Evolutionary conservation across 2,329 filamentous ascomycete genomes (phyloP).

Genomic region (Diaporthe velutina): DNA sequence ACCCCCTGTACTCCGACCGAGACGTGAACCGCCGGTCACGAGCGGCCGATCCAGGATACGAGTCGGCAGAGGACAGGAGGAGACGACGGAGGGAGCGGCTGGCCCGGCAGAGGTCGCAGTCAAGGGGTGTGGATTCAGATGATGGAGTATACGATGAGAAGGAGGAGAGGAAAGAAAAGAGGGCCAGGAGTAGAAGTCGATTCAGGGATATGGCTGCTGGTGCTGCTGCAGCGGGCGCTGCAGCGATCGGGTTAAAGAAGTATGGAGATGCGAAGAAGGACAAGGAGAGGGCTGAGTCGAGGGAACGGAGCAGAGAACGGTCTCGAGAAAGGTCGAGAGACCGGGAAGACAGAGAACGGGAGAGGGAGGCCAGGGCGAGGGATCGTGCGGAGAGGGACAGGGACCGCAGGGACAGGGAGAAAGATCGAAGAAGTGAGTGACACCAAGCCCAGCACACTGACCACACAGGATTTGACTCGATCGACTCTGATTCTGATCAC

Average conservation of each 20-base stretch:
- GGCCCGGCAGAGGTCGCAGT: conserved; percentile 49
- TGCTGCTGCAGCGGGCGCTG: conserved; percentile 68
- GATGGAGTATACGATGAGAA: conserved; percentile 39
- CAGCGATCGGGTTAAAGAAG: conserved; percentile 73
- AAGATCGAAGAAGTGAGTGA: conserved; percentile 52
- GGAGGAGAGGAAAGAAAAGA: conserved; percentile 55
- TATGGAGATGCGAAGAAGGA: conserved; percentile 64
- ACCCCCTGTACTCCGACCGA: conserved; percentile 62
- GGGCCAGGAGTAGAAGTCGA: conserved; percentile 67
- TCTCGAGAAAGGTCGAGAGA: conserved; percentile 50
- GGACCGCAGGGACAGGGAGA: conserved; percentile 53
- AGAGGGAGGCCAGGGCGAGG: conserved; percentile 46
- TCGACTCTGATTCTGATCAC: conserved; percentile 25
- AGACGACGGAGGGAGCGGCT: conserved; percentile 47
- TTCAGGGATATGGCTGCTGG: conserved; percentile 68
- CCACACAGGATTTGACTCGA: neutral
- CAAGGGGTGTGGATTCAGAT: conserved; percentile 43
- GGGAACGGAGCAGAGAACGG: conserved; percentile 51
- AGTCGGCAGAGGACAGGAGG: conserved; percentile 58
- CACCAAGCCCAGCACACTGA: neutral
- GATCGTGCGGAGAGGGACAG: conserved; percentile 50
- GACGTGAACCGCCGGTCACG: conserved; percentile 13
- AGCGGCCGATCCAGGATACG: conserved; percentile 52
- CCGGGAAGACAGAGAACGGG: conserved; percentile 31
- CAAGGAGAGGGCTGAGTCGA: conserved; percentile 49